Percentiles rank a stretch among this genome's conserved stretches.
phyloP scores from a whole-genome alignment of 2,329 filamentous ascomycete genomes.

The Calonectria crousiana region DNA sequence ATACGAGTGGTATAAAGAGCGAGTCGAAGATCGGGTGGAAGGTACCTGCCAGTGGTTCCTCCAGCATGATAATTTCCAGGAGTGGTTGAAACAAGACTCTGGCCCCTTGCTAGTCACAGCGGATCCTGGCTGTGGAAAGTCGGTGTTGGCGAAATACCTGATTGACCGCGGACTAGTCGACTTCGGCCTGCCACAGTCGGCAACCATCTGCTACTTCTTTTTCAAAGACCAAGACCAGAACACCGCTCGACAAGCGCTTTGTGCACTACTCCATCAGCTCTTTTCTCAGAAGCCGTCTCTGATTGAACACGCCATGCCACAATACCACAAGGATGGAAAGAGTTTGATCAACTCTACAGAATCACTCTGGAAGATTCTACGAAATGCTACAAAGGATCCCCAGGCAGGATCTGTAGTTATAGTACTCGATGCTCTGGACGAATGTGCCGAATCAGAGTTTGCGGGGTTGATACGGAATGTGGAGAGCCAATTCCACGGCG shows the following conservation, averaged over 20 bases:
- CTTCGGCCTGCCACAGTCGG: conserved; percentile 34
- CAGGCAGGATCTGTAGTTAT: conserved; percentile 46
- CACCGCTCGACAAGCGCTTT: conserved; percentile 50
- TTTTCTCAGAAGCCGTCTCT: conserved; percentile 48
- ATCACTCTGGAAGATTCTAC: conserved; percentile 51
- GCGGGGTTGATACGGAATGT: conserved; percentile 32
- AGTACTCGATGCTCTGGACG: conserved; percentile 56
- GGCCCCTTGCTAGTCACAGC: conserved; percentile 51
- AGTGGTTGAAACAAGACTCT: conserved; percentile 44
- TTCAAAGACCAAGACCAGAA: conserved; percentile 56
- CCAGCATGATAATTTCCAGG: conserved; percentile 43
- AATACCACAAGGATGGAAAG: conserved; percentile 41
- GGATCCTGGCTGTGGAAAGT: conserved; percentile 56
- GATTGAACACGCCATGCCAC: conserved; percentile 48
- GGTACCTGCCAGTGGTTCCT: conserved; percentile 32
- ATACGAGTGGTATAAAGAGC: neutral
- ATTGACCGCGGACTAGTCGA: conserved; percentile 45
- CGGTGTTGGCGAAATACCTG: conserved; percentile 50
- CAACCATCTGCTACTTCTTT: conserved; percentile 56
- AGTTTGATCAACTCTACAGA: conserved; percentile 36
- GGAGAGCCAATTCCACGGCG: neutral
- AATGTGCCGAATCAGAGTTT: conserved; percentile 45
- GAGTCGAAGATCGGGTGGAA: conserved; percentile 17
- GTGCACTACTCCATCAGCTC: conserved; percentile 55
- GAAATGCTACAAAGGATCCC: conserved; percentile 27